Base-by-base conservation (phyloP, 1,284 basidiomycete species). In the Malassezia slooffiae region DNA sequence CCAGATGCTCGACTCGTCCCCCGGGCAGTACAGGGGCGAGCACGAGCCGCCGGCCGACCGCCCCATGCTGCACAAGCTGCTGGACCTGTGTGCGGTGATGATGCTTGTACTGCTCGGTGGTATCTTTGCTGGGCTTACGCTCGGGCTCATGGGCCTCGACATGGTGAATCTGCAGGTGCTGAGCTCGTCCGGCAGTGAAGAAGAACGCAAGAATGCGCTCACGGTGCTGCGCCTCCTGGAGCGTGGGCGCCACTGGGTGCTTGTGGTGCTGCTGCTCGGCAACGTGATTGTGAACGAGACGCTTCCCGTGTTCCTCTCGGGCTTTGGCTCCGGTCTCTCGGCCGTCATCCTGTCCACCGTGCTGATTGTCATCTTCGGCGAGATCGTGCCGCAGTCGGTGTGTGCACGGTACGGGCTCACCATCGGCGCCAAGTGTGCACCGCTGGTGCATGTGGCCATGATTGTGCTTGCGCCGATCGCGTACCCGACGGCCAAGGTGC, bases 131-230 rank as follows among this genome's bases (percentile, higher is more conserved):
- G 75, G 75, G 4, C 74, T 93, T 40, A 93, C 88, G 0, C 79
- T 95, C 16, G 89, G 85, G 5, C 75, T 93, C 23, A 93, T 93
- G 89, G 89, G 90, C 2, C 78, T 93, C 15, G 90, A 96, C 61
- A 83, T 89, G 58, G 77, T 95, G 32, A 88, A 93, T 62, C 75
- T 95, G 15, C 81, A 85, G 21, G 89, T 93, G 1, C 75, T 91
- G 19, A 75, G 83, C 1, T 76, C 80, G 0, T 85, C 84, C 1
- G 89, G 86, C 0, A 82, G 81, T 16, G 78, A 88, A 60, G 57
- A 62, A 24, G 73, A 75, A 55, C 61, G 64, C 47, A 57, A 50
- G 34, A 67, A 73, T 43, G 74, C 74, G 0, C 58, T 70, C 10
- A 73, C 68, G 44, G 74, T 75, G 4, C 58, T 74, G 23, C 74